Percentiles rank a stretch among this genome's conserved stretches.
Conservation (phyloP, 2,329 filamentous ascomycete species). For the Aureobasidium zeae region DNA sequence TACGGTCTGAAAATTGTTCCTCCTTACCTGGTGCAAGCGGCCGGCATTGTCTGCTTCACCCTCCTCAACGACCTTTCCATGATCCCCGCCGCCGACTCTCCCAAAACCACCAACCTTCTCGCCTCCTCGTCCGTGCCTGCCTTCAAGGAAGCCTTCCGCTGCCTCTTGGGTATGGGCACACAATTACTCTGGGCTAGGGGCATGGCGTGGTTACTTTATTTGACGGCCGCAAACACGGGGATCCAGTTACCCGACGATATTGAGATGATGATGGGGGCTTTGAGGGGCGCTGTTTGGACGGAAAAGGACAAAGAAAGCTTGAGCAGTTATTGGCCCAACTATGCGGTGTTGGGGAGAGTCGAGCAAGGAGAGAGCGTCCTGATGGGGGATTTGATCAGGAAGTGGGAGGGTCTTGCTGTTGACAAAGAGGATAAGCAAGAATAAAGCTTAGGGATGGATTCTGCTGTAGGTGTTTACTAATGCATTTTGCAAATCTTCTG, state of each 20-base stretch:
- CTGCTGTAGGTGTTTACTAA: too few relatives aligned
- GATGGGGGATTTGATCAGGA: slow-evolving; percentile 10
- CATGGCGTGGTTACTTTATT: slow-evolving; percentile 14
- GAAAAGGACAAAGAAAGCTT: slow-evolving; percentile 4
- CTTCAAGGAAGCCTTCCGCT: slow-evolving; percentile 16
- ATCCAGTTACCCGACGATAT: not conserved
- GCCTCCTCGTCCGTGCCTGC: slow-evolving; percentile 3
- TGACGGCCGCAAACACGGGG: not conserved
- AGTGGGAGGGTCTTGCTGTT: not conserved
- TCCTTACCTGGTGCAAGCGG: slow-evolving; percentile 11
- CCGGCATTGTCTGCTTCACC: slow-evolving; percentile 12
- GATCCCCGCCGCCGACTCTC: too few relatives aligned
- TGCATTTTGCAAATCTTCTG: too few relatives aligned
- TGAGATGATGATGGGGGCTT: not conserved
- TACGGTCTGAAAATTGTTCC: slow-evolving; percentile 16
- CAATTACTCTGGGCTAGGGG: slow-evolving; percentile 12
- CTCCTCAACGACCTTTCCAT: slow-evolving; percentile 8
- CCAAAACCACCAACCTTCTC: too few relatives aligned
- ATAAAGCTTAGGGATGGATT: too few relatives aligned
- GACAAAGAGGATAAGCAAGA: not conserved
- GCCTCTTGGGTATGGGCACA: slow-evolving; percentile 15
- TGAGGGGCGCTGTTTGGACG: slow-evolving; percentile 1
- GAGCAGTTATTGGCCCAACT: slow-evolving; percentile 4
- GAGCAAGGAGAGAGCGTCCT: not conserved
- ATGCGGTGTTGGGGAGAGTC: not conserved